Base-by-base conservation (phyloP, 2,329 filamentous ascomycete species). In the Aspergillus carbonarius region DNA sequence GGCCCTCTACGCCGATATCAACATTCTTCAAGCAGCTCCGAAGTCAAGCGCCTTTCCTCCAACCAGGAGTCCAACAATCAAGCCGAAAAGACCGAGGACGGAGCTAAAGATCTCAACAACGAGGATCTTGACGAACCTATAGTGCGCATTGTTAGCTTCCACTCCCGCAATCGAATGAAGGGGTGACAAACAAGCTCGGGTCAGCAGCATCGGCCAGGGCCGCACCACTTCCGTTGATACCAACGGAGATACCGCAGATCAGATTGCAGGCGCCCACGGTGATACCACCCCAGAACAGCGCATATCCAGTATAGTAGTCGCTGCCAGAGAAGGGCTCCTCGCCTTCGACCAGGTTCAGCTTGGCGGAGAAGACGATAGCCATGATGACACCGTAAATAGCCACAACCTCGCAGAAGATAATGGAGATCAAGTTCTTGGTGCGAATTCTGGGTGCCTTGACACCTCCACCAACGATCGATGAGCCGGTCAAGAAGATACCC, bases 311-410 rank as follows among this genome's bases (percentile, higher is more conserved):
- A 76, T 96, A 99, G 81, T 93, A 95, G 71, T 92, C 91, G 74
- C 86, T 87, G 54, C 85, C 86, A 12, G 89, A 89, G 79, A 89
- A 90, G 30, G 92, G 77, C 17, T 83, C 82, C 39, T 88, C 85
- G 57, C 83, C 83, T 44, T 81, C 73, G 30, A 95, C 84, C 57
- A 83, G 76, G 68, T 85, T 84, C 68, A 99, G 80, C 78, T 97
- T 96, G 62, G 93, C 85, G 46, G 93, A 96, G 82, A 98, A 98
- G 71, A 99, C 90, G 75, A 99, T 99, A 70, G 93, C 90, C 92
- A 99, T 99, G 80, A 99, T 99, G 79, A 99, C 93, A 70, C 96
- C 96, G 84, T 99, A 99, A 78, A 99, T 99, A 78, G 95, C 95
- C 72, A 99, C 95, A 73, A 99, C 95, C 81, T 99, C 95, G 82